Conservation (phyloP, 1,284 basidiomycete species). For the Cerrena zonata region DNA sequence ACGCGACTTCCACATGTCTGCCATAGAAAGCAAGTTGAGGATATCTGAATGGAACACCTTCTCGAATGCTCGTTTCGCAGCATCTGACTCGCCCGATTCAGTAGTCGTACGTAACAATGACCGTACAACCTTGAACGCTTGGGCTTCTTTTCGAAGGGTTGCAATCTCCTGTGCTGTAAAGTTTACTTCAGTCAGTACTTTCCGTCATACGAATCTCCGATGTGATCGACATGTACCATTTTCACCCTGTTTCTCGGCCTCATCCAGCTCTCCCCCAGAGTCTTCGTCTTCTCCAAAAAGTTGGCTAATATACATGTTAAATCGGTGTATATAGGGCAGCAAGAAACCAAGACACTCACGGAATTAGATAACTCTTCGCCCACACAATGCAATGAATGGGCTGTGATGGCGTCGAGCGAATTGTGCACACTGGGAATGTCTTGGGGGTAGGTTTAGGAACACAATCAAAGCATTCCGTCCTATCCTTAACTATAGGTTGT, state of each 20-base stretch:
- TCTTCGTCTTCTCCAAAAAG: constrained; percentile 89
- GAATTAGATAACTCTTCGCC: constrained; percentile 97
- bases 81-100: constrained; percentile 34
- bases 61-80: constrained; percentile 73
- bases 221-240: constrained; percentile 52
- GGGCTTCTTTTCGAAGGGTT: constrained; percentile 81
- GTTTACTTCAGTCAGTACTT: not conserved
- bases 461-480: constrained; percentile 90
- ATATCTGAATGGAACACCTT: constrained; percentile 88
- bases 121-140: constrained; percentile 81
- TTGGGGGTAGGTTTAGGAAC: constrained; percentile 85
- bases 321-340: constrained; percentile 1
- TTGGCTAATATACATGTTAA: constrained; percentile 51
- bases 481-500: constrained; percentile 71
- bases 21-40: constrained; percentile 83
- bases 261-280: constrained; percentile 71
- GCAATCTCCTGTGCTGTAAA: constrained; percentile 81
- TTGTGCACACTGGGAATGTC: constrained; percentile 96
- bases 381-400: constrained; percentile 99
- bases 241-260: constrained; percentile 82
- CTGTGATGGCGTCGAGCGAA: constrained; percentile 93
- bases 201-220: constrained; percentile 4
- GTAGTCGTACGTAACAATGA: constrained; percentile 47
- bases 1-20: constrained; percentile 96
- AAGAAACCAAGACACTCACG: constrained; percentile 46